Percentiles rank a stretch among this genome's conserved stretches.
These are phyloP conservation scores for Coemansia sp. DNA, from an alignment of 192 early-diverging fungal species.

Conservation along the genomic window DNA sequence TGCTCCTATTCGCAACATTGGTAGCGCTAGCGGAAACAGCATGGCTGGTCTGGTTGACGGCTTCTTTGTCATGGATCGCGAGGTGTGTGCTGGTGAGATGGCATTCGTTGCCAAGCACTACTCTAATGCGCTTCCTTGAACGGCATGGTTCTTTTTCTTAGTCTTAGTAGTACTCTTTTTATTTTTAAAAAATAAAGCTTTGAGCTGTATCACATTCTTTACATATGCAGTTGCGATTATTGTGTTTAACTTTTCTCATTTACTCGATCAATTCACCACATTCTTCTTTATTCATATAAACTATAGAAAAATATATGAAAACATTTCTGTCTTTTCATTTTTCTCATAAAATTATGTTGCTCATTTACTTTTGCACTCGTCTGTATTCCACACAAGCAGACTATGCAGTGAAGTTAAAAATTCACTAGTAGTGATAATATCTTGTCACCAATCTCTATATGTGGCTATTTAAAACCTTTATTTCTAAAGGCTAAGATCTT, in stretches of 20 bases:
- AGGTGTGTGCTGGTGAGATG: slow-evolving; percentile 37
- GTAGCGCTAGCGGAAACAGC: slow-evolving; percentile 41
- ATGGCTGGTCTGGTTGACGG: slow-evolving; percentile 36
- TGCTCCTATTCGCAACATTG: slow-evolving; percentile 34
- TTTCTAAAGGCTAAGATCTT: too few species aligned
- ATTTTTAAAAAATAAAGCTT: not conserved
- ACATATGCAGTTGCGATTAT: not conserved
- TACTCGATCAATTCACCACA: too few species aligned
- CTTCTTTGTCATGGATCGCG: slow-evolving; percentile 42
- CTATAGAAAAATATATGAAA: too few species aligned
- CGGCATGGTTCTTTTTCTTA: not conserved
- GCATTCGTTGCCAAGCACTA: slow-evolving; percentile 46
- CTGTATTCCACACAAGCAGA: too few species aligned
- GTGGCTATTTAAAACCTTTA: too few species aligned
- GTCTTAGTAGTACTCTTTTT: not conserved
- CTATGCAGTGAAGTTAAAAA: too few species aligned
- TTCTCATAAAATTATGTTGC: too few species aligned
- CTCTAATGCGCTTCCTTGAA: slow-evolving; percentile 38
- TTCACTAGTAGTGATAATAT: too few species aligned
- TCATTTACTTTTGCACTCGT: too few species aligned
- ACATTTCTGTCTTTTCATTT: too few species aligned
- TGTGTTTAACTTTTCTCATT: not conserved
- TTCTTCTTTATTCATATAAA: too few species aligned
- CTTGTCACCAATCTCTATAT: too few species aligned
- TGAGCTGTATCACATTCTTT: not conserved